A percentile compares a stretch with the other conserved stretches of the same genome.
These are phyloP conservation scores for Paramecium biaurelia DNA, from an alignment of 73 alveolate species.

Conservation along the genomic window DNA sequence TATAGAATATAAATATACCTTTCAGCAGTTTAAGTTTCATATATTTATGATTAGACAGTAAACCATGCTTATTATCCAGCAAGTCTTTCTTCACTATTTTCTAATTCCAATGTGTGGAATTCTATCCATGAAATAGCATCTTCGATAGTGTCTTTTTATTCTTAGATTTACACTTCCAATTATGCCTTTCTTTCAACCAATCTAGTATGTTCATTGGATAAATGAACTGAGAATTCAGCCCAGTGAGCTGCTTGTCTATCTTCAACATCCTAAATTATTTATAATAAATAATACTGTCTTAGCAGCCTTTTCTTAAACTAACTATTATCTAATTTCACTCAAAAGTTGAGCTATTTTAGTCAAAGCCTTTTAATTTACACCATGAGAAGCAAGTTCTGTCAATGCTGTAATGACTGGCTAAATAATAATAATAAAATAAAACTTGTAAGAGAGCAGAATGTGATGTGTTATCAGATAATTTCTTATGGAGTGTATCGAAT, in stretches of 20 bases:
- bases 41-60: not conserved
- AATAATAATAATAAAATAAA: not conserved
- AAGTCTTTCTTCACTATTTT: not conserved
- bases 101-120: not conserved
- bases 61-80: not conserved
- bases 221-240: not conserved
- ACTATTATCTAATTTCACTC: slow-evolving; percentile 23
- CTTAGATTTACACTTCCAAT: not conserved
- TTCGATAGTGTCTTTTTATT: not conserved
- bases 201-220: not conserved
- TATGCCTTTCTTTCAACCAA: slow-evolving; percentile 23
- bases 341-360: not conserved
- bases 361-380: not conserved
- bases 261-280: not conserved
- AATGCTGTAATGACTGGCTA: not conserved
- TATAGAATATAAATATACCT: not conserved
- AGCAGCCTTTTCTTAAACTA: not conserved
- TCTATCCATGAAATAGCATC: not conserved
- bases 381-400: not conserved
- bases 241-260: not conserved
- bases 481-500: slow-evolving; percentile 38
- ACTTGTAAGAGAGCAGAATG: slow-evolving; percentile 31
- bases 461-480: slow-evolving; percentile 2
- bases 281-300: not conserved
- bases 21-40: not conserved